Evolutionary conservation across 345 rosid genomes (phyloP).

Genomic region (Fremontodendron californicum): DNA sequence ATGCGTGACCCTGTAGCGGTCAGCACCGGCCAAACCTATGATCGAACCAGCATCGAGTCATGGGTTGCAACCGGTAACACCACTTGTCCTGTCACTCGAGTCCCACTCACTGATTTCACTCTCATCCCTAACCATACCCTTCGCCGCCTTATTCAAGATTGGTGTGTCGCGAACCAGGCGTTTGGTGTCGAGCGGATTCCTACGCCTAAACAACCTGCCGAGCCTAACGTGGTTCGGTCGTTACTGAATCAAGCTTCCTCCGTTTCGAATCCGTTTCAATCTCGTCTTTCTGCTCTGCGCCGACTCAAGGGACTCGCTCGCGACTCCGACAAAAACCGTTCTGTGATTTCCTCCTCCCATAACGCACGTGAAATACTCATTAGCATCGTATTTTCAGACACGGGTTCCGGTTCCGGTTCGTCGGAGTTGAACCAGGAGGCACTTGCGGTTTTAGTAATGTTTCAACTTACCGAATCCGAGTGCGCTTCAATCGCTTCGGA

Average conservation of each 20-base stretch:
- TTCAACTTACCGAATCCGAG: slow-evolving; percentile 62
- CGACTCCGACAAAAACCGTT: slow-evolving; percentile 79
- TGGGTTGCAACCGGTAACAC: slow-evolving; percentile 93
- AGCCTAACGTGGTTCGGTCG: slow-evolving; percentile 57
- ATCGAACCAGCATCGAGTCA: slow-evolving; percentile 87
- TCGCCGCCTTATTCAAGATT: slow-evolving; percentile 89
- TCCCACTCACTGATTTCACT: slow-evolving; percentile 65
- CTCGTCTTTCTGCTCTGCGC: slow-evolving; percentile 70
- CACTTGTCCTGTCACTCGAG: slow-evolving; percentile 85
- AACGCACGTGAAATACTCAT: slow-evolving; percentile 46
- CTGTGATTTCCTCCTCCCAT: slow-evolving; percentile 51
- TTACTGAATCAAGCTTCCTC: slow-evolving; percentile 58
- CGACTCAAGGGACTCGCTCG: slow-evolving; percentile 77
- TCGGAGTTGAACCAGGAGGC: slow-evolving; percentile 60
- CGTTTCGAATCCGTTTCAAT: slow-evolving; percentile 27
- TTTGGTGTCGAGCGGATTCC: slow-evolving; percentile 83
- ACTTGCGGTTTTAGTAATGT: slow-evolving; percentile 52
- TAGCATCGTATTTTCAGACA: slow-evolving; percentile 40
- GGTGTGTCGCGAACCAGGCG: slow-evolving; percentile 88
- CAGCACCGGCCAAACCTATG: slow-evolving; percentile 90
- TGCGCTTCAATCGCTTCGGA: slow-evolving; percentile 53
- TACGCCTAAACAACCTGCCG: slow-evolving; percentile 96
- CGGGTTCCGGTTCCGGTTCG: slow-evolving; percentile 29
- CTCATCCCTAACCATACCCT: slow-evolving; percentile 96
- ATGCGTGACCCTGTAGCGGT: slow-evolving; percentile 95